A percentile compares a stretch with the other conserved stretches of the same genome.
phyloP scores from a whole-genome alignment of 805 yeast genomes.

The Tetrapisispora iriomotensis region DNA sequence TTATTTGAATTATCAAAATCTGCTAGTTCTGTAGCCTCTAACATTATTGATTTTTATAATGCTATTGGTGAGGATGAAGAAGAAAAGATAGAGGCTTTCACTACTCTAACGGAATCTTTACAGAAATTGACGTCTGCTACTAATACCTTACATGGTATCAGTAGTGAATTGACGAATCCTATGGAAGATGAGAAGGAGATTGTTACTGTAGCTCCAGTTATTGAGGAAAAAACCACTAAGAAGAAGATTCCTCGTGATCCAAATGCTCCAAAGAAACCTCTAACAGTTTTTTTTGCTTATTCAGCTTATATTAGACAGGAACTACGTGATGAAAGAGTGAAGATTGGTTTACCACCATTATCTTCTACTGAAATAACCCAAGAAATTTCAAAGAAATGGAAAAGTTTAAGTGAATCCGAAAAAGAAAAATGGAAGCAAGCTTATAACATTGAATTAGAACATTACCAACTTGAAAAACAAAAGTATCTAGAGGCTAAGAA shows the following conservation, averaged over 20 bases:
- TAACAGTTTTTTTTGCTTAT: slow-evolving; percentile 76
- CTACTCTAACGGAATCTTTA: slow-evolving; percentile 34
- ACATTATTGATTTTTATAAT: slow-evolving; percentile 68
- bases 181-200: slow-evolving; percentile 27
- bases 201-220: neutral
- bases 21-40: slow-evolving; percentile 76
- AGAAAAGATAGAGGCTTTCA: slow-evolving; percentile 37
- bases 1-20: slow-evolving; percentile 75
- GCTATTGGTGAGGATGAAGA: slow-evolving; percentile 40
- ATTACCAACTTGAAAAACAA: slow-evolving; percentile 38
- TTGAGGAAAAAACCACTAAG: slow-evolving; percentile 27
- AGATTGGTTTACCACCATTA: slow-evolving; percentile 49
- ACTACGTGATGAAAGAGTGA: slow-evolving; percentile 57
- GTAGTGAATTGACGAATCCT: slow-evolving; percentile 26
- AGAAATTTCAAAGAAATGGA: slow-evolving; percentile 75
- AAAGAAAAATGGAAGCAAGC: slow-evolving; percentile 62
- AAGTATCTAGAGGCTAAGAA: slow-evolving; percentile 39
- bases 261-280: slow-evolving; percentile 90
- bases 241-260: slow-evolving; percentile 66
- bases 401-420: slow-evolving; percentile 54
- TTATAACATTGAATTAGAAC: slow-evolving; percentile 35
- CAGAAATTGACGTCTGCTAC: slow-evolving; percentile 33
- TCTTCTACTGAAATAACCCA: slow-evolving; percentile 71
- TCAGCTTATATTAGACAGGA: slow-evolving; percentile 64
- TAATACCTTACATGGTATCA: slow-evolving; percentile 23